Base-by-base conservation (phyloP, 2,329 filamentous ascomycete genomes). In the Corinectria fuckeliana region DNA sequence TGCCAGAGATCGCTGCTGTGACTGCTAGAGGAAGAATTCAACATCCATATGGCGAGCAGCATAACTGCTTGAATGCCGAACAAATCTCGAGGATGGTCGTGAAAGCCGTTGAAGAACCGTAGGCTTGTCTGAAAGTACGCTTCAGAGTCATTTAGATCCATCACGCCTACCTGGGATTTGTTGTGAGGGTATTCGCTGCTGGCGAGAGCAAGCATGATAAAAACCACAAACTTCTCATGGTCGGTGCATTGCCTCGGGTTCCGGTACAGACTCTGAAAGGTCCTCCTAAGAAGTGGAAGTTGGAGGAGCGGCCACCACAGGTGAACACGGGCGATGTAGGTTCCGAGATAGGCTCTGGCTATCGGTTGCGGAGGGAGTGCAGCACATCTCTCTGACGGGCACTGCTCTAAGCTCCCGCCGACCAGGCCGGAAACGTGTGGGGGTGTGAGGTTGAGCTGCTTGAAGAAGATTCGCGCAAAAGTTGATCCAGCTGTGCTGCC, bases 1-100 rank as follows among this genome's bases (percentile, higher is more conserved):
- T 71, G 69, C 69, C 69, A 71, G n/a, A 71, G 58, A 23, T 71
- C 68, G 20, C 65, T 66, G 30, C 50, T 56, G 21, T 69, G 58
- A 5, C 65, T 66, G 10, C 60, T 58, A 3, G 26, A 49, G 7
- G 59, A 50, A 1, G 69, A 71, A 20, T 64, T 61, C 3, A 71
- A 30, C 66, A 71, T 71, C 69, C 66, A 71, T 1, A 70, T 38
- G 5, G 66, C 45, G 2, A 71, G 11, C 0, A 71, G 41, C n/a
- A 71, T 21, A 10, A 67, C 61, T 3, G 60, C 58, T 9, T 70
- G 68, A 0, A 70, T 60, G 1, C 61, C 60, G 13, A 55, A 54
- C 4, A 70, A 20, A 44, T 70, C 62, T 18, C 66, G 45, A 1
- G 64, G 58, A 16, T 65, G 57, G 7, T 70, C 62, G 21, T 63